Base-by-base conservation (phyloP, 208 protist genomes). In the Trypanosoma scelopori region DNA sequence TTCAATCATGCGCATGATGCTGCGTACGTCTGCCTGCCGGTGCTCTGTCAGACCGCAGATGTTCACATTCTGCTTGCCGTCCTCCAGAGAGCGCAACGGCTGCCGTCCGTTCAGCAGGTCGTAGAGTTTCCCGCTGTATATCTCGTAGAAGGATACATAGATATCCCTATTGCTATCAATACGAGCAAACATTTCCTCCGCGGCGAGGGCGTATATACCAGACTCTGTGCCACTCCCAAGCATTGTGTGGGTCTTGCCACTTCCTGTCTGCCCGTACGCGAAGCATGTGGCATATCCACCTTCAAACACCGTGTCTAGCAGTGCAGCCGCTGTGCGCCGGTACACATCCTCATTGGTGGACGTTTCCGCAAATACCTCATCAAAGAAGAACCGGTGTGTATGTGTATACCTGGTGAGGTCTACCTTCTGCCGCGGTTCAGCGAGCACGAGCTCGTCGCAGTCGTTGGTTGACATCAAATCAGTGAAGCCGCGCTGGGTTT, bases 51-150 rank as follows among this genome's bases (percentile, higher is more conserved):
- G 74, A n/a, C 97, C 97, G 30, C 89, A 82, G 37, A 99, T 91
- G 49, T 95, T 89, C 20, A 98, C 89, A 25, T 82, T 85, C 37
- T 81, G 74, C 35, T 97, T 86, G 32, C 74, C 86, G 69, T 98
- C 96, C 70, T 98, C 97, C 32, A 92, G 69, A 30, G 95, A 84
- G 12, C 84, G 72, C 5, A 98, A 58, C 1, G 91, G 82, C 59
- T 94, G 82, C 35, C 96, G 82, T 1, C 71, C 71, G 55, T 80
- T 74, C 55, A 98, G 80, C 58, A 99, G 59, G 70, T 98, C 97
- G 82, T 87, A 98, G 43, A 97, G 75, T 61, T 94, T 87, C 20
- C 89, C 92, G 42, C 89, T 90, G 69, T 98, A 95, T 30, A 97
- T 97, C 64, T 98, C 96, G 82, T 95, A 94, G 71, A 96, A 83